Percentiles rank a stretch among this genome's conserved stretches.
phyloP scores from a whole-genome alignment of 2,329 filamentous ascomycete species.

The Epichloe scottii region DNA sequence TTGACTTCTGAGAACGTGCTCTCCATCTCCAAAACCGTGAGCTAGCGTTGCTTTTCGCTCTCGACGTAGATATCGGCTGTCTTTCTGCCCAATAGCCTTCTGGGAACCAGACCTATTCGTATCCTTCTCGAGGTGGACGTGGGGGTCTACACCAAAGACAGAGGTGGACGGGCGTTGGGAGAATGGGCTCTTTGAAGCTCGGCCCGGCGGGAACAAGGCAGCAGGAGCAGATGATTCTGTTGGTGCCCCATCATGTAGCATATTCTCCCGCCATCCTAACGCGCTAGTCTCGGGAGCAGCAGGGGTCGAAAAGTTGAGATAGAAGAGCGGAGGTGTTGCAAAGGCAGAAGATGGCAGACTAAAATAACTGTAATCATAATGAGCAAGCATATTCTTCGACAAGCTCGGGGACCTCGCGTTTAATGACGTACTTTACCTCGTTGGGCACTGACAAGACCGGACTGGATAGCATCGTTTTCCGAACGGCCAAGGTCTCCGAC shows the following conservation, averaged over 20 bases:
- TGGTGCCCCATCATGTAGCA: conserved; percentile 2
- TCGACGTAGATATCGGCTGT: conserved; percentile 16
- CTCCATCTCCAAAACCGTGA: conserved; percentile 29
- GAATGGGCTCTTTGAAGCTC: background rate
- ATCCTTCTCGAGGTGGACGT: conserved; percentile 38
- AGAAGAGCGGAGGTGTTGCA: conserved; percentile 9
- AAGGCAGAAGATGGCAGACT: conserved; percentile 13
- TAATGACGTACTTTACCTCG: conserved; percentile 15
- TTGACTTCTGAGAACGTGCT: conserved; percentile 23
- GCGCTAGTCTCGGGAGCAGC: background rate
- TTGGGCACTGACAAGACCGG: background rate
- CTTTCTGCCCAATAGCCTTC: conserved; percentile 52
- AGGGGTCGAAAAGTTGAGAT: conserved; percentile 8
- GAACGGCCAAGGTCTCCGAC: conserved; percentile 7
- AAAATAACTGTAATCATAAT: conserved; percentile 17
- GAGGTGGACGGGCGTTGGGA: conserved; percentile 5
- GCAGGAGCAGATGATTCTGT: background rate
- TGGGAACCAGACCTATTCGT: conserved; percentile 52
- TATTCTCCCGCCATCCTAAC: conserved; percentile 2
- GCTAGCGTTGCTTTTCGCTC: conserved; percentile 20
- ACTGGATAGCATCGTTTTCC: background rate
- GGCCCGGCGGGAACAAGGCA: conserved; percentile 1
- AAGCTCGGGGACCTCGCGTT: background rate
- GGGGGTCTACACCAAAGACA: conserved; percentile 33
- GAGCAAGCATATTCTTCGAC: background rate